Base-by-base conservation (phyloP, 2,329 filamentous ascomycete genomes). In the Xylaria sp. region DNA sequence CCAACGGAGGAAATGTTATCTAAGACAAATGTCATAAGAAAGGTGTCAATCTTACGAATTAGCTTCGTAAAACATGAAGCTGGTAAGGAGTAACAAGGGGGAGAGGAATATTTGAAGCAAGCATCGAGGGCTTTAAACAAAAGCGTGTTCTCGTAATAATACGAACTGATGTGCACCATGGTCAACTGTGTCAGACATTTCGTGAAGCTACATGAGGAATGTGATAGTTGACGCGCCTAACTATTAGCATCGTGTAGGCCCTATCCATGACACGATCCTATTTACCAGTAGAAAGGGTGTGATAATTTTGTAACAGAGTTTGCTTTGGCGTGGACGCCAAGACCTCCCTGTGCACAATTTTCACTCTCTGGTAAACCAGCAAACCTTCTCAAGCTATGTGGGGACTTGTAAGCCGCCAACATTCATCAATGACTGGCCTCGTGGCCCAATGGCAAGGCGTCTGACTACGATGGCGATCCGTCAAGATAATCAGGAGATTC, bases 361-460 rank as follows among this genome's bases (percentile, higher is more conserved):
- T 11, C 7, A n/a, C 12, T 47, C 42, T 4, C n/a, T n/a, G n/a
- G n/a, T 12, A n/a, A 47, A 47, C 24, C 24, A 4, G 24, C n/a
- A 47, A 47, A 12, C 42, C 8, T 36, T 8, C 34, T 7, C 2
- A 36, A 36, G 11, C 34, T 36, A 36, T 36, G 34, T 36, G 34
- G 24, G 24, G 4, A 4, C 24, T 27, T 27, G 24, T 27, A 36
- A 47, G n/a, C 11, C 39, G 14, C 39, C 14, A 17, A 14, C 17
- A 42, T 42, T 2, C 12, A 42, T 42, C 11, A 11, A 34, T 11
- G 9, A 65, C 19, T 5, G 68, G 68, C 58, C 57, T 70, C 68
- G 64, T 81, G 78, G 78, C 78, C 77, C 78, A 79, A 80, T 81
- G 80, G 76, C 79, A 82, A 81, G 79, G 80, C 80, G 79, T 81